A percentile compares a stretch with the other conserved stretches of the same genome.
phyloP scores from a whole-genome alignment of 2,329 filamentous ascomycete genomes.

The Fusarium tricinctum region DNA sequence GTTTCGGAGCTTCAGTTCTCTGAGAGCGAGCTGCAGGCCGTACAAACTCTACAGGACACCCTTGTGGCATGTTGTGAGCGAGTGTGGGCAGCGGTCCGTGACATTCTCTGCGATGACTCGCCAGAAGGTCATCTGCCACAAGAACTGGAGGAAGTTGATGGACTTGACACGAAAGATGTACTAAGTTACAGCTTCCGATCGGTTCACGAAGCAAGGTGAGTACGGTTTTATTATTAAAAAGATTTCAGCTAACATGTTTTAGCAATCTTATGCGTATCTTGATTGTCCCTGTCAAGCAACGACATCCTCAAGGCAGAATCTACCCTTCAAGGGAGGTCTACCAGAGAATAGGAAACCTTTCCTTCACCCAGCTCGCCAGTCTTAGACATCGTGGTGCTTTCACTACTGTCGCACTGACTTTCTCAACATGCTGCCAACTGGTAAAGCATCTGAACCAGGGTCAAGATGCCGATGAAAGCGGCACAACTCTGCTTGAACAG shows the following conservation, averaged over 20 bases:
- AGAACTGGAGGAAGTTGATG: slow-evolving; percentile 78
- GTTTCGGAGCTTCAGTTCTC: slow-evolving; percentile 59
- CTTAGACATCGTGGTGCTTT: slow-evolving; percentile 93
- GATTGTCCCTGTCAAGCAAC: slow-evolving; percentile 66
- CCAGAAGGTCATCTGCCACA: slow-evolving; percentile 89
- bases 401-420: slow-evolving; percentile 91
- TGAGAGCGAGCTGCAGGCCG: slow-evolving; percentile 53
- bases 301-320: slow-evolving; percentile 59
- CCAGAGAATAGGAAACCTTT: slow-evolving; percentile 76
- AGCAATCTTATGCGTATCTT: slow-evolving; percentile 80
- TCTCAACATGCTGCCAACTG: slow-evolving; percentile 81
- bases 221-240: not conserved
- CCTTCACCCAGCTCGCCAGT: slow-evolving; percentile 85
- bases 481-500: slow-evolving; percentile 63
- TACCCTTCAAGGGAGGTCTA: slow-evolving; percentile 69
- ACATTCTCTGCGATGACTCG: slow-evolving; percentile 91
- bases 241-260: slow-evolving; percentile 30
- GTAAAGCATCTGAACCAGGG: slow-evolving; percentile 62
- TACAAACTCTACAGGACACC: slow-evolving; percentile 63
- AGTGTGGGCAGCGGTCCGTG: slow-evolving; percentile 83
- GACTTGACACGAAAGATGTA: slow-evolving; percentile 86
- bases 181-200: slow-evolving; percentile 96
- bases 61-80: slow-evolving; percentile 72
- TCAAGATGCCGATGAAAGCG: slow-evolving; percentile 51
- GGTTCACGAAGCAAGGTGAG: slow-evolving; percentile 90